Evolutionary conservation across 345 rosid species (phyloP).

Genomic region (Murraya koenigii): DNA sequence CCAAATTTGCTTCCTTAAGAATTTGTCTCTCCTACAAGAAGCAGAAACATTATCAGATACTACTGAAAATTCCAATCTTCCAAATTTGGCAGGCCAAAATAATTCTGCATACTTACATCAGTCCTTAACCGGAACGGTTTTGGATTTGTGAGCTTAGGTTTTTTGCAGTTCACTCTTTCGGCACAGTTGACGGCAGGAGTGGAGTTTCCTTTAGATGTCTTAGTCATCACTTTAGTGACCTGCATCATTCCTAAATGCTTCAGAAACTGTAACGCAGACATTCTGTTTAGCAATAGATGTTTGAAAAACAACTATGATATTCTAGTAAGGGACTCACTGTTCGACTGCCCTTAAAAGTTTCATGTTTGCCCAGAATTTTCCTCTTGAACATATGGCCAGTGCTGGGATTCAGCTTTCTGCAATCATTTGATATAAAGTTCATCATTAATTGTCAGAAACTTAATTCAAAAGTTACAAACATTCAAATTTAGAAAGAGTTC

Average conservation of each 20-base stretch:
- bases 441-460: neutral
- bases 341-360: constrained; percentile 27
- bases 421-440: constrained; percentile 15
- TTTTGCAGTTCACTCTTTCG: constrained; percentile 43
- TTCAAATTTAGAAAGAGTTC: constrained; percentile 1
- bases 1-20: constrained; percentile 74
- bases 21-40: constrained; percentile 61
- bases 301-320: neutral
- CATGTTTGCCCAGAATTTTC: constrained; percentile 40
- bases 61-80: neutral
- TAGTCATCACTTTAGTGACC: constrained; percentile 35
- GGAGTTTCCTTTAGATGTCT: constrained; percentile 37
- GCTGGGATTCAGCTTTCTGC: constrained; percentile 35
- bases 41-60: constrained; percentile 14
- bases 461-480: constrained; percentile 1
- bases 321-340: constrained; percentile 32
- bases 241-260: constrained; percentile 27
- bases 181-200: constrained; percentile 20
- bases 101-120: constrained; percentile 73
- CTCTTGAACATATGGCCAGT: constrained; percentile 14
- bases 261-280: constrained; percentile 11
- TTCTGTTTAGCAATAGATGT: neutral
- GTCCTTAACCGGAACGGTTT: constrained; percentile 95
- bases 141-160: constrained; percentile 84
- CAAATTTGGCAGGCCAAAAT: neutral